Evolutionary conservation across 2,329 filamentous ascomycete species (phyloP).

Genomic region (Hypoxylon sp.): DNA sequence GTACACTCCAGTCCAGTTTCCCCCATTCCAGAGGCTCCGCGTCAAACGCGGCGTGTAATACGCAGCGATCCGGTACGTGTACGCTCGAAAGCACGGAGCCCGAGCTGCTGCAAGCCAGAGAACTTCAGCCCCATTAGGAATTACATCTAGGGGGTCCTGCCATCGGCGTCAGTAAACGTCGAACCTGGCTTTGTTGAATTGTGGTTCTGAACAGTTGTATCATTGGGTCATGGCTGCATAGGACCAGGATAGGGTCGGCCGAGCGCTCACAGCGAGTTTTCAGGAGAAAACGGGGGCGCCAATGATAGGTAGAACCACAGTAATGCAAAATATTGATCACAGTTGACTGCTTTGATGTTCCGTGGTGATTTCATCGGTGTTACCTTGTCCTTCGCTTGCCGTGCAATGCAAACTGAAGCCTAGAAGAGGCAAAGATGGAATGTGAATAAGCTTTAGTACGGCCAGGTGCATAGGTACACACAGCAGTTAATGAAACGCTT

Average conservation of each 20-base stretch:
- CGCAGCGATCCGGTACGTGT: background rate
- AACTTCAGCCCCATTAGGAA: conserved; percentile 16
- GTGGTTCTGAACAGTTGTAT: conserved; percentile 1
- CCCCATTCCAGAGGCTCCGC: background rate
- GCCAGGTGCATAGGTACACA: background rate
- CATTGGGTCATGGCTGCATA: conserved; percentile 11
- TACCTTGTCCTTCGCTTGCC: background rate
- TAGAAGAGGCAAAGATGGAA: background rate
- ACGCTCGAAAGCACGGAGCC: background rate
- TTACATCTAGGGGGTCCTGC: conserved; percentile 1
- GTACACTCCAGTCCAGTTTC: conserved; percentile 7
- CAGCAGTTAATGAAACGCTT: background rate
- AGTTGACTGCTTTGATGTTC: conserved; percentile 1
- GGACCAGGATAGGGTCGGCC: conserved; percentile 14
- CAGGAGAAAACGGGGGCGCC: background rate
- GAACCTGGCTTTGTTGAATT: background rate
- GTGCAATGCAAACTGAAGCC: background rate
- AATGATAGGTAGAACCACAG: conserved; percentile 19
- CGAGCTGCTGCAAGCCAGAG: background rate
- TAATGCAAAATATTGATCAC: conserved; percentile 18
- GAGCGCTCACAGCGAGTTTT: conserved; percentile 7
- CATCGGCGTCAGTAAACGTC: conserved; percentile 8
- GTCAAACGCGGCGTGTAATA: background rate
- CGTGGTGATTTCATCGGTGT: background rate
- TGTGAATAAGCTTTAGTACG: background rate